Evolutionary conservation across 2,329 filamentous ascomycete genomes (phyloP), one percentile per base, ranked within the genome.

Genomic region (Stagonosporopsis vannaccii): DNA sequence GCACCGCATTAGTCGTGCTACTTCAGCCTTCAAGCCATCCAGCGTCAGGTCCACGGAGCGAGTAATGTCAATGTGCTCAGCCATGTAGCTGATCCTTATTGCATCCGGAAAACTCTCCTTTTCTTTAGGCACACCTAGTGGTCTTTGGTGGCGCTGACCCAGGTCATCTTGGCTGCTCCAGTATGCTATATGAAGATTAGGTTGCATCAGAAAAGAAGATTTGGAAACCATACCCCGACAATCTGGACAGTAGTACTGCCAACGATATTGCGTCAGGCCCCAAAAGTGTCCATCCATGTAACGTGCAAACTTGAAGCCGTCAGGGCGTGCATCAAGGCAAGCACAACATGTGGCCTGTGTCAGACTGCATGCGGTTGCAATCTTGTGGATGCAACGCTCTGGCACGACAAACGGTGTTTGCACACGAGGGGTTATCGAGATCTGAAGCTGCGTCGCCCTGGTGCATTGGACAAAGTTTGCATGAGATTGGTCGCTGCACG

Each of bases 1-100:
- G 52, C 59, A 64, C 56, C 28, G 44, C 54, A 62, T 51, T 28
- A 51, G 48, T 52, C 19, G 56, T 56, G 61, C 61, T 20, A 64
- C 56, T 45, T 57, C 40, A 22, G 28, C 48, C 43, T 17, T 56
- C 46, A 57, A 51, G 19, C 37, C 22, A 17, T 55, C 42, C n/a
- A 56, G 22, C 25, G 51, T 62, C 48, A 51, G 41, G 40, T 54
- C 52, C 11, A 51, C 40, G 3, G 57, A 60, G 32, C 33, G 51
- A 35, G 40, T 32, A 26, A 57, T 37, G 22, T 62, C 45, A 32
- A 60, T 15, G 9, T 12, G 41, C n/a, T 17, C 22, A 47, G 8
- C 9, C 19, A n/a, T 37, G n/a, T 13, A 47, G 36, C 19, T 46
- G 20, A 43, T 32, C 30, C 42, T 47, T 32, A 37, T 56, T 8